Base-by-base conservation (phyloP, 1,284 basidiomycete species). In the Melampsora americana region DNA sequence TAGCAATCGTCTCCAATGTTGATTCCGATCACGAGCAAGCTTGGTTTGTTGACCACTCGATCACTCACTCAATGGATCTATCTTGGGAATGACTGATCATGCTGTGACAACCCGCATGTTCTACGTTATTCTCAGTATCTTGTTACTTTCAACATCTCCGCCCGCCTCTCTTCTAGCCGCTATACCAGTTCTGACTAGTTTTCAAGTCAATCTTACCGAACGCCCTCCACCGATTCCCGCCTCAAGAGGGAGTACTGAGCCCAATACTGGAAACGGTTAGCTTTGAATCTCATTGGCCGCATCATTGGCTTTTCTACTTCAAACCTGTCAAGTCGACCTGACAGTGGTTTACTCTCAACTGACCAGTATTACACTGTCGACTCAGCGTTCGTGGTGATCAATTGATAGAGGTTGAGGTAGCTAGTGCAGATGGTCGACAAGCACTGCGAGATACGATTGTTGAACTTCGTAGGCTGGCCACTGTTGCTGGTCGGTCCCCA, bases 311-410 rank as follows among this genome's bases (percentile, higher is more conserved):
- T 35, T n/a, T 16, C 67, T 9, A 28, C 9, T 16, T 20, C 3
- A 42, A 14, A 5, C 28, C 2, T 35, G 23, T n/a, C 50, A 56
- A 23, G 39, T 28, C 48, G 16, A 59, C 39, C 39, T 44, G 39
- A 35, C 59, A 60, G 9, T 12, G 1, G 23, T 16, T 62, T 6
- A 70, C 23, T 46, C 35, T 35, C 35, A 35, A 35, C 35, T 9
- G 35, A 35, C 44, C 50, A 72, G 70, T 72, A 5, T 35, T 72
- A 42, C 44, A 64, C 12, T 72, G 70, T 72, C 62, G 30, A 30
- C 64, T 72, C 20, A 72, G 70, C 32, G 61, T 72, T 23, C 39
- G 70, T 14, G 70, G 70, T 18, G 70, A 72, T 53, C 70, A 72
- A 53, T 61, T 72, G 44, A 65, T 72, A 12, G 70, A 72, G 18